phyloP scores from a whole-genome alignment of 257 asterid species.

The Plantago major region DNA sequence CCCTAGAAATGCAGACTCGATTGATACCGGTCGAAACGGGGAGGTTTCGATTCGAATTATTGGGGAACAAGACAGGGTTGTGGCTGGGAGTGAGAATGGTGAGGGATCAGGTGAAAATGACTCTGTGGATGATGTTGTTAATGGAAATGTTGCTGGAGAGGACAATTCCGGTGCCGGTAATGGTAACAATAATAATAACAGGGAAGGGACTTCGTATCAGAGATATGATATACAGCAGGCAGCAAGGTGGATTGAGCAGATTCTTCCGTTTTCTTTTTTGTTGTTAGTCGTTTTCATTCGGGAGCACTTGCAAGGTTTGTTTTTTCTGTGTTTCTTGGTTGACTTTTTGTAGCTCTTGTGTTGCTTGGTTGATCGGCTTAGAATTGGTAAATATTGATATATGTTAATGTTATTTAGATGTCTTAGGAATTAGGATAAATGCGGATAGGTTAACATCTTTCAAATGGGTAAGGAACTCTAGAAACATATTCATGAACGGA shows the following conservation, averaged over 20 bases:
- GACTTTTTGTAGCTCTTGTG: too few relatives aligned
- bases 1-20: constrained; percentile 18
- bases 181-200: constrained; percentile 24
- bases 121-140: constrained; percentile 16
- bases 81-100: constrained; percentile 29
- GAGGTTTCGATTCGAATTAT: constrained; percentile 69
- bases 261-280: constrained; percentile 70
- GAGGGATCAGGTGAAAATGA: too few relatives aligned
- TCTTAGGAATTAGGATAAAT: too few relatives aligned
- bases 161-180: constrained; percentile 9
- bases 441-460: too few relatives aligned
- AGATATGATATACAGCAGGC: constrained; percentile 72
- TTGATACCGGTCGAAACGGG: constrained; percentile 24
- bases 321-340: background rate
- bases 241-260: constrained; percentile 75
- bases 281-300: constrained; percentile 65
- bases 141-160: constrained; percentile 18
- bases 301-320: constrained; percentile 70
- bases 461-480: too few relatives aligned
- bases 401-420: too few relatives aligned
- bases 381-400: too few relatives aligned
- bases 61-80: constrained; percentile 37
- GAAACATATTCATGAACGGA: too few relatives aligned
- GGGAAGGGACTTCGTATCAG: constrained; percentile 36
- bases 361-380: too few relatives aligned